Percentiles rank a stretch among this genome's conserved stretches.
phyloP scores from a whole-genome alignment of 371 early-diverging fungal genomes.

The Blyttiomyces sp. region DNA sequence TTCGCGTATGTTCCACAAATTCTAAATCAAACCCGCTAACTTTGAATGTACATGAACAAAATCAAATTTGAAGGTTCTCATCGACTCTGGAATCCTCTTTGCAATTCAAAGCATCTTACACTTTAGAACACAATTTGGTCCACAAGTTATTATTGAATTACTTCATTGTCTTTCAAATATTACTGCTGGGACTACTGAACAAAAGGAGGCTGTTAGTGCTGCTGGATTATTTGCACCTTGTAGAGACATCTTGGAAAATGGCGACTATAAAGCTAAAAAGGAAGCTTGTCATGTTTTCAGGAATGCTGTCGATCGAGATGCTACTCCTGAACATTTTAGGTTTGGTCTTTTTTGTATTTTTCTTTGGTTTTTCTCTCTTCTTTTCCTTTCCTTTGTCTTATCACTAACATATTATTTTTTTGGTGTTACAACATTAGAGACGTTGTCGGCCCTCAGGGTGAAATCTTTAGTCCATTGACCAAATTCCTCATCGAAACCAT shows the following conservation, averaged over 20 bases:
- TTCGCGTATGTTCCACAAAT: neutral
- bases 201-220: constrained; percentile 21
- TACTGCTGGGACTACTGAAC: constrained; percentile 26
- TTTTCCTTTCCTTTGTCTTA: neutral
- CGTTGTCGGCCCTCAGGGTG: constrained; percentile 21
- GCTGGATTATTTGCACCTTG: constrained; percentile 16
- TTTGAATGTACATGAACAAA: neutral
- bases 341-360: neutral
- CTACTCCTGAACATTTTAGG: constrained; percentile 27
- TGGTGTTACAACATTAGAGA: constrained; percentile 4
- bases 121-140: neutral
- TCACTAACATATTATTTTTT: neutral
- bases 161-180: constrained; percentile 30
- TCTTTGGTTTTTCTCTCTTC: neutral
- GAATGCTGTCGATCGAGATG: constrained; percentile 26
- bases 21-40: neutral
- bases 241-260: neutral
- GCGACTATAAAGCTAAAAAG: constrained; percentile 7
- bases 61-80: constrained; percentile 16
- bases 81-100: constrained; percentile 17
- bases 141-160: constrained; percentile 13
- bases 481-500: neutral
- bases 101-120: constrained; percentile 6
- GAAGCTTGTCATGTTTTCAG: constrained; percentile 24
- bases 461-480: constrained; percentile 17